Percentiles rank a stretch among this genome's conserved stretches.
These are phyloP conservation scores for Sarocladiaceae sp. DNA, from an alignment of 2,329 filamentous ascomycete species.

Conservation along the genomic window DNA sequence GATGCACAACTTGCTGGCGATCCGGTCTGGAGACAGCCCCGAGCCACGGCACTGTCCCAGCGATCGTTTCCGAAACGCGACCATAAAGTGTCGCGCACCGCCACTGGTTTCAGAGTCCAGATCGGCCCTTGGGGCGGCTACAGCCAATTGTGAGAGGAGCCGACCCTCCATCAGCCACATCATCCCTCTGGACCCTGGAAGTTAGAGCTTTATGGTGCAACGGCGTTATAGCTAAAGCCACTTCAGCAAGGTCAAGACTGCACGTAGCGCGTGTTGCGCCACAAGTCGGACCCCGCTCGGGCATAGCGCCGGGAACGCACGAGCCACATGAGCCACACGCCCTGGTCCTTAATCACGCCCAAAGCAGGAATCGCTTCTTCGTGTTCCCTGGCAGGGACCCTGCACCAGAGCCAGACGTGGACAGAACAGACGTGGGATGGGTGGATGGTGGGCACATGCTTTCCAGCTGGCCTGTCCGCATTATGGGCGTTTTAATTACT, in stretches of 20 bases:
- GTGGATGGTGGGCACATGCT: conserved; percentile 7
- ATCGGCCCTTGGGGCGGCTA: background rate
- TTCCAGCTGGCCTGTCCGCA: background rate
- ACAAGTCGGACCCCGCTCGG: conserved; percentile 6
- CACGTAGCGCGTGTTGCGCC: background rate
- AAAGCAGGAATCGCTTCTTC: conserved; percentile 9
- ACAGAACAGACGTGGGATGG: conserved; percentile 5
- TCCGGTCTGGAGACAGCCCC: conserved; percentile 3
- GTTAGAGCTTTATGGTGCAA: background rate
- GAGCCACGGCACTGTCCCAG: background rate
- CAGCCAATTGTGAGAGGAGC: background rate
- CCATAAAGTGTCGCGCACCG: background rate
- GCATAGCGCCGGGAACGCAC: conserved; percentile 4
- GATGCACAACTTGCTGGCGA: conserved; percentile 1
- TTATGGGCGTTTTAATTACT: conserved; percentile 5
- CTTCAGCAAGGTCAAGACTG: background rate
- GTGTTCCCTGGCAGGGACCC: conserved; percentile 9
- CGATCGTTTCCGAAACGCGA: conserved; percentile 7
- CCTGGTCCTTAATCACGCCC: conserved; percentile 8
- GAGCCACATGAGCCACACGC: conserved; percentile 7
- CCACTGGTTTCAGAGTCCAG: conserved; percentile 10
- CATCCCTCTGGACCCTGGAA: background rate
- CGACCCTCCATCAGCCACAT: conserved; percentile 2
- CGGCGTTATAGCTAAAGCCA: background rate
- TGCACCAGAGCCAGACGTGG: background rate